These are phyloP conservation scores for Metschnikowia bowlesiae DNA, from an alignment of 805 yeast genomes.

Conservation along the genomic window DNA sequence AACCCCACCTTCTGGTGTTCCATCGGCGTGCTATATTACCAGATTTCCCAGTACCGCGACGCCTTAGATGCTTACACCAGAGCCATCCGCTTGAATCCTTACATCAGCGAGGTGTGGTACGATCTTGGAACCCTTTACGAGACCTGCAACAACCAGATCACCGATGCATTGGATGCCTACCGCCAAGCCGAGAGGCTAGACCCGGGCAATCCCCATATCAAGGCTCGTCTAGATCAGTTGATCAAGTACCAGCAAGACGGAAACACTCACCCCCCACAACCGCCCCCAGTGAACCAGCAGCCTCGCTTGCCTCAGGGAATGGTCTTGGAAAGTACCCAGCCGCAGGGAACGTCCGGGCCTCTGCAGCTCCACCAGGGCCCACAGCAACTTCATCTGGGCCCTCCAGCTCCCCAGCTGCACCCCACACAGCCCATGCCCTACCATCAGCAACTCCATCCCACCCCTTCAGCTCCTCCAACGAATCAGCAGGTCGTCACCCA, in stretches of 20 bases:
- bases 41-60: slow-evolving; percentile 92
- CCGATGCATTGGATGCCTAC: slow-evolving; percentile 95
- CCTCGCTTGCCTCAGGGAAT: slow-evolving; percentile 59
- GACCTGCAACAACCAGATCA: slow-evolving; percentile 92
- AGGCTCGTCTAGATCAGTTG: slow-evolving; percentile 84
- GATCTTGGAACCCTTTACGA: slow-evolving; percentile 96
- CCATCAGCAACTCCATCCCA: slow-evolving; percentile 12
- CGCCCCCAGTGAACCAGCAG: slow-evolving; percentile 64
- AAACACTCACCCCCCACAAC: slow-evolving; percentile 57
- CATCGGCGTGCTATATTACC: slow-evolving; percentile 93
- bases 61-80: slow-evolving; percentile 97
- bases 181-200: slow-evolving; percentile 94
- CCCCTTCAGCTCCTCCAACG: slow-evolving; percentile 14
- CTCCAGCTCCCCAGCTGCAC: slow-evolving; percentile 16
- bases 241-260: slow-evolving; percentile 68
- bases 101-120: slow-evolving; percentile 97
- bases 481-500: slow-evolving; percentile 12
- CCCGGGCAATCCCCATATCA: slow-evolving; percentile 91
- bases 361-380: slow-evolving; percentile 10
- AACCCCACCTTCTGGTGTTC: slow-evolving; percentile 98
- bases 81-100: slow-evolving; percentile 93
- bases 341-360: slow-evolving; percentile 15
- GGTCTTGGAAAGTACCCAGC: slow-evolving; percentile 48
- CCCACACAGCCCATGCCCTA: slow-evolving; percentile 7
- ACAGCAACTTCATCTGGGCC: slow-evolving; percentile 7